Conservation (phyloP, 495 filamentous ascomycete genomes). For the Penicillium manginii region DNA sequence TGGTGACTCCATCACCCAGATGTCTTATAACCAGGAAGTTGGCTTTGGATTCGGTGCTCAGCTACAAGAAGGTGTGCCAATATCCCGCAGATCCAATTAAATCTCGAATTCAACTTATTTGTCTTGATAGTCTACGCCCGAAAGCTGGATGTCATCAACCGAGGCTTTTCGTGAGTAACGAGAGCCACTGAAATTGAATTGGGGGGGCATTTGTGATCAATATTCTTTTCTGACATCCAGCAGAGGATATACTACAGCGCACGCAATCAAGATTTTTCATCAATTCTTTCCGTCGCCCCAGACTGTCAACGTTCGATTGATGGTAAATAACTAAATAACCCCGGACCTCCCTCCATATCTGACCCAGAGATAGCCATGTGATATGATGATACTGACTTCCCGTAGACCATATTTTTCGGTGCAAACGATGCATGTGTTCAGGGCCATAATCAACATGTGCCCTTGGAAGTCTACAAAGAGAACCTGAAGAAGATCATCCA, state of each 20-base stretch:
- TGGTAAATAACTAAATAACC: conserved; percentile 59
- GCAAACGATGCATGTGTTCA: conserved; percentile 82
- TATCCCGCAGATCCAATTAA: neutral
- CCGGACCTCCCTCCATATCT: neutral
- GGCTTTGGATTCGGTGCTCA: conserved; percentile 75
- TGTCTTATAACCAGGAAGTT: conserved; percentile 54
- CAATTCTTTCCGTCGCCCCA: conserved; percentile 59
- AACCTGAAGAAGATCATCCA: conserved; percentile 72
- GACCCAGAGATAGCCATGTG: too few species aligned
- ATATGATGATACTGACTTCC: neutral
- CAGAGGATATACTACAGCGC: conserved; percentile 70
- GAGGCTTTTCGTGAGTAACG: conserved; percentile 60
- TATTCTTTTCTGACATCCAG: neutral
- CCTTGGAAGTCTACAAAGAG: conserved; percentile 68
- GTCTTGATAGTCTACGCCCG: conserved; percentile 58
- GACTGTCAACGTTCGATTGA: conserved; percentile 61
- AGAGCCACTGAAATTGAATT: neutral
- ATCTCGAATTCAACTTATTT: neutral
- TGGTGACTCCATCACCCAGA: conserved; percentile 79
- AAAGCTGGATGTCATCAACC: conserved; percentile 68
- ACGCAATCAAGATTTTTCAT: conserved; percentile 62
- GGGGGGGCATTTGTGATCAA: neutral
- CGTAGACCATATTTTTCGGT: conserved; percentile 78
- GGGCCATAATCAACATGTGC: conserved; percentile 69
- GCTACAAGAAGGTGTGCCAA: conserved; percentile 64